phyloP scores from a whole-genome alignment of 148 eudicot species.

The Camellia granthamiana region DNA sequence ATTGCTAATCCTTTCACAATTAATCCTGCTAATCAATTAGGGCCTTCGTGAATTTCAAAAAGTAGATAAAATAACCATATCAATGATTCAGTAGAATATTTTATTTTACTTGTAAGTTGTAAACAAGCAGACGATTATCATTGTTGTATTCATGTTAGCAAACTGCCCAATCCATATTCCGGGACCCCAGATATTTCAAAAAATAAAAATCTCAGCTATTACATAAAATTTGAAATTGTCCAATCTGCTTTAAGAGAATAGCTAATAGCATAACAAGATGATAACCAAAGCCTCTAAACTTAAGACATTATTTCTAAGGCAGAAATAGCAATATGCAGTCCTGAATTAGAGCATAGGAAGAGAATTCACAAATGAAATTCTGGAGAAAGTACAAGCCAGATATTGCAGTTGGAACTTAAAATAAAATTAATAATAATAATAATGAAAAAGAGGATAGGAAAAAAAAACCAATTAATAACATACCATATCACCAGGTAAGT shows the following conservation, averaged over 20 bases:
- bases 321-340: neutral
- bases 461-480: conserved; percentile 19
- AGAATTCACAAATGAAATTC: neutral
- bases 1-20: no score
- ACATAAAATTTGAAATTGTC: neutral
- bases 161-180: neutral
- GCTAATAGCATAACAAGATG: conserved; percentile 1
- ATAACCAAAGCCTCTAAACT: conserved; percentile 1
- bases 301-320: neutral
- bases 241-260: neutral
- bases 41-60: neutral
- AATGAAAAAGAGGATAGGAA: neutral
- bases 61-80: neutral
- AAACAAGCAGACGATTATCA: no score
- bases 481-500: conserved; percentile 99
- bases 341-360: neutral
- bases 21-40: no score
- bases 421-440: neutral
- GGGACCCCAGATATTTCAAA: neutral
- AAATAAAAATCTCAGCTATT: neutral
- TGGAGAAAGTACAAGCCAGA: conserved; percentile 4
- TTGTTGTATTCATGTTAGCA: neutral
- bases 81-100: neutral
- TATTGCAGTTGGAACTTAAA: neutral
- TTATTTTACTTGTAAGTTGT: no score